Percentiles rank a stretch among this genome's conserved stretches.
Evolutionary conservation across 768 basidiomycete species (phyloP).

Genomic region (Candolleomyces eurysporus): DNA sequence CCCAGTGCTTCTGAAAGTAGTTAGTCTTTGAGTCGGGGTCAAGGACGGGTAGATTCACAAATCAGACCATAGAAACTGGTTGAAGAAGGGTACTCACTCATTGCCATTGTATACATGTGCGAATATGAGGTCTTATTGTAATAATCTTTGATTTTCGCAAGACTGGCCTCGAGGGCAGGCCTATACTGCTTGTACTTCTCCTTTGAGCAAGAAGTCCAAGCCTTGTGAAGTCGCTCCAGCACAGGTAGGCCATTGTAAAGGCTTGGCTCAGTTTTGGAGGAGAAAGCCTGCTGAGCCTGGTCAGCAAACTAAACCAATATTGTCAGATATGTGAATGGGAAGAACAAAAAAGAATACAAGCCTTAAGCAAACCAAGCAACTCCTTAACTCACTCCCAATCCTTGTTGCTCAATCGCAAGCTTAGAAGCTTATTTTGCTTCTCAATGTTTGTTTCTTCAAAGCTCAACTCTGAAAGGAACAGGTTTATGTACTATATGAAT

Average conservation of each 20-base stretch:
- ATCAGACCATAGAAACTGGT: neutral
- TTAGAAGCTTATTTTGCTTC: constrained; percentile 19
- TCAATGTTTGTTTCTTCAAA: constrained; percentile 18
- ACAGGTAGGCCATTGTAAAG: constrained; percentile 29
- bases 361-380: constrained; percentile 17
- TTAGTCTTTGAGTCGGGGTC: neutral
- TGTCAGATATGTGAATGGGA: neutral
- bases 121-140: constrained; percentile 25
- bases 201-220: constrained; percentile 18
- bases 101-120: constrained; percentile 27
- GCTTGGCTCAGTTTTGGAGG: constrained; percentile 20
- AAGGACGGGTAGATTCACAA: neutral
- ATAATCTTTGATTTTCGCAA: constrained; percentile 26
- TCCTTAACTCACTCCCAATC: constrained; percentile 23
- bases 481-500: constrained; percentile 17
- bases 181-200: constrained; percentile 12
- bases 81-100: constrained; percentile 16
- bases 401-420: constrained; percentile 14
- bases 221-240: constrained; percentile 26
- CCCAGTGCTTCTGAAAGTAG: constrained; percentile 1
- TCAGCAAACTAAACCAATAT: constrained; percentile 22
- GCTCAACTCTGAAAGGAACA: constrained; percentile 22
- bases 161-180: constrained; percentile 19
- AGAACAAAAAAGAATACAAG: constrained; percentile 10
- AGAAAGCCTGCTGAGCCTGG: constrained; percentile 22